Conservation (phyloP, 2,329 filamentous ascomycete genomes). For the Claviceps quebecensis region DNA sequence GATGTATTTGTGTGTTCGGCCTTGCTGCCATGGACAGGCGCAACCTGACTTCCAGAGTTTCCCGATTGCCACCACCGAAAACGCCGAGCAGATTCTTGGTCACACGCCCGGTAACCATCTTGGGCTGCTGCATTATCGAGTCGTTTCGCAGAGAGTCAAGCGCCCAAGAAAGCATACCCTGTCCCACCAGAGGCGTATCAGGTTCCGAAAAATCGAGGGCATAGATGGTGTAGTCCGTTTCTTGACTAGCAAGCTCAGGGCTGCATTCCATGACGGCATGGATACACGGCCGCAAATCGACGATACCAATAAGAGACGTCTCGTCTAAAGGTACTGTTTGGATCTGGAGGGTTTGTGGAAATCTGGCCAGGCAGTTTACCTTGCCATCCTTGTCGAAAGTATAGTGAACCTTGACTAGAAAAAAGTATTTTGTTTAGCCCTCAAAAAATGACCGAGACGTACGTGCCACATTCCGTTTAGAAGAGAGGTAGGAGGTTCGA, state of each 20-base stretch:
- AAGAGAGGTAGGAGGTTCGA: constrained; percentile 24
- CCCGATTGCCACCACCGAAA: constrained; percentile 68
- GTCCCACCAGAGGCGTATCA: constrained; percentile 82
- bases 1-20: constrained; percentile 21
- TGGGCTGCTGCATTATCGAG: constrained; percentile 41
- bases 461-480: constrained; percentile 2
- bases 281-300: constrained; percentile 77
- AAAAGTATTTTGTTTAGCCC: constrained; percentile 10
- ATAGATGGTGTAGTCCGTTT: constrained; percentile 86
- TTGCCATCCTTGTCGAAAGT: constrained; percentile 85
- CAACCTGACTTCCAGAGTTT: constrained; percentile 87
- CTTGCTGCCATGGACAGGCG: constrained; percentile 68
- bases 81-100: constrained; percentile 74
- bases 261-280: constrained; percentile 66
- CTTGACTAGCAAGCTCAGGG: constrained; percentile 62
- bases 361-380: constrained; percentile 77
- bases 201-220: constrained; percentile 93
- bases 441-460: neutral
- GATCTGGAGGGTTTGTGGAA: constrained; percentile 65
- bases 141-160: constrained; percentile 34
- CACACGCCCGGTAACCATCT: constrained; percentile 78
- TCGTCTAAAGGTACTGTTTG: constrained; percentile 74
- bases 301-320: constrained; percentile 64
- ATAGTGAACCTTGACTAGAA: constrained; percentile 84
- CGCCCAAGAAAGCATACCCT: constrained; percentile 84